These are phyloP conservation scores for Monilinia fructigena DNA, from an alignment of 2,329 filamentous ascomycete genomes.

Conservation along the genomic window DNA sequence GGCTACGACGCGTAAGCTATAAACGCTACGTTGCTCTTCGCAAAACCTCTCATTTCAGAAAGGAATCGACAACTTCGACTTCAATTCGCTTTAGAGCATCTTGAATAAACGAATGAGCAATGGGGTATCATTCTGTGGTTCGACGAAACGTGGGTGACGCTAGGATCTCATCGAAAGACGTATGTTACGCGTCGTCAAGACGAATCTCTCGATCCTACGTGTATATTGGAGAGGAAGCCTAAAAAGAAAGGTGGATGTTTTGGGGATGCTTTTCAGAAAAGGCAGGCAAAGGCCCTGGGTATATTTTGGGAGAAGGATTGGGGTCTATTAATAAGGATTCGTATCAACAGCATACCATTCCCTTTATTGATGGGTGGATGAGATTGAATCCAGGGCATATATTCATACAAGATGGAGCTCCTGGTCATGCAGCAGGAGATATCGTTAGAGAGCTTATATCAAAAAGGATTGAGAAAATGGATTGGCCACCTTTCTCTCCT, in stretches of 20 bases:
- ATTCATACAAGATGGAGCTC: neutral
- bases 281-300: neutral
- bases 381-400: too few relatives aligned
- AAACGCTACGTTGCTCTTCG: neutral
- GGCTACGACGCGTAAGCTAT: neutral
- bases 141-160: neutral
- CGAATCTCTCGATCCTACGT: neutral
- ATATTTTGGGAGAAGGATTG: constrained; percentile 7
- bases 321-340: neutral
- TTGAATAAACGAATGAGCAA: neutral
- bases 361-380: too few relatives aligned
- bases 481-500: too few relatives aligned
- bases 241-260: neutral
- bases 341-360: neutral
- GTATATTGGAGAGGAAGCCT: neutral
- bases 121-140: neutral
- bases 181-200: neutral
- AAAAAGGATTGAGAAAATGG: neutral
- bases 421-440: too few relatives aligned
- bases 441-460: neutral
- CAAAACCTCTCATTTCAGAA: neutral
- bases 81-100: neutral
- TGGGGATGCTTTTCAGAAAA: neutral
- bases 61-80: neutral
- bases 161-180: neutral